Conservation (phyloP, 2,329 filamentous ascomycete genomes). For the Diaporthe aspalathi region DNA sequence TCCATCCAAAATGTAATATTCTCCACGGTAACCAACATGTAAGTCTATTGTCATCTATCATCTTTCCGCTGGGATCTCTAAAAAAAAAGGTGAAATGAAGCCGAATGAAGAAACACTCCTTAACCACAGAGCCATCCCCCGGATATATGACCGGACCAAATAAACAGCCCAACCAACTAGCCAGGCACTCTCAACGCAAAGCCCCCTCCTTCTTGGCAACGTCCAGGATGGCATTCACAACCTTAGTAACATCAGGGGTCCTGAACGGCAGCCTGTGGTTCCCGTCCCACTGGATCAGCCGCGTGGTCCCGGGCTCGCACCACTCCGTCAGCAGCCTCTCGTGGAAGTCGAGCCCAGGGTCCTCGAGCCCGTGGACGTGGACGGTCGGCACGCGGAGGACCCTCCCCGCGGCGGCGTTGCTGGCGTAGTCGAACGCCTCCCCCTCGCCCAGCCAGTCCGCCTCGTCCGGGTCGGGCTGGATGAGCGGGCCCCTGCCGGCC, state of each 20-base stretch:
- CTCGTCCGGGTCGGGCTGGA: conserved; percentile 35
- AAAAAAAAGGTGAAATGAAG: background rate
- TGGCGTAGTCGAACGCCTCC: conserved; percentile 56
- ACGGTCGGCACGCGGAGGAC: conserved; percentile 69
- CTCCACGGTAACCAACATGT: background rate
- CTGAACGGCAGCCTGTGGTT: conserved; percentile 78
- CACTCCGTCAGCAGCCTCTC: conserved; percentile 67
- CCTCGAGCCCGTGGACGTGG: conserved; percentile 74
- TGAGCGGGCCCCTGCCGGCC: conserved; percentile 46
- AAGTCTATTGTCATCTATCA: conserved; percentile 7
- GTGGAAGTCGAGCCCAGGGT: conserved; percentile 70
- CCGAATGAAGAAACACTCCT: background rate
- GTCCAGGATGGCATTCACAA: conserved; percentile 53
- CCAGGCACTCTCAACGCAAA: background rate
- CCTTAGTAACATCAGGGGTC: conserved; percentile 69
- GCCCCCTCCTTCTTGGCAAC: conserved; percentile 9
- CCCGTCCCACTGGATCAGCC: conserved; percentile 78
- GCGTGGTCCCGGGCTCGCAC: conserved; percentile 64
- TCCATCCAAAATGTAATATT: background rate
- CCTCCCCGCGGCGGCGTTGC: conserved; percentile 56
- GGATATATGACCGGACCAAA: background rate
- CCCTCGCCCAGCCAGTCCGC: conserved; percentile 48
- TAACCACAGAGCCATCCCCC: background rate
- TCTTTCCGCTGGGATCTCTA: background rate
- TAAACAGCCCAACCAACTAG: too few species aligned